Conservation (phyloP, 331 rosid genomes). For the Quercus lobata region DNA sequence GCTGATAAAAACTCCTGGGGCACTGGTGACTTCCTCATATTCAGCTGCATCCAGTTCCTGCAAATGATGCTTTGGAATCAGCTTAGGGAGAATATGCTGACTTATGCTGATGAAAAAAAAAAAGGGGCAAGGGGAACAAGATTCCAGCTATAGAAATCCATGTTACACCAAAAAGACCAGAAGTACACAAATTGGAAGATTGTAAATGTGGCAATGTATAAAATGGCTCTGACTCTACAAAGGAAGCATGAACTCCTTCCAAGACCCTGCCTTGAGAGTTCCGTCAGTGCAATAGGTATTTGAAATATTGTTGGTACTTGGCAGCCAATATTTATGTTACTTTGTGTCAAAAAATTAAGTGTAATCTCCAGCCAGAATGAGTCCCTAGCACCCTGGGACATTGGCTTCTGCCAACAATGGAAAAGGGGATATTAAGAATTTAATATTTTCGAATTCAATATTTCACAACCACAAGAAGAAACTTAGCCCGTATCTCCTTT, state of each 20-base stretch:
- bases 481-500: constrained; percentile 11
- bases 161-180: constrained; percentile 73
- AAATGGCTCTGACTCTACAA: constrained; percentile 73
- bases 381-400: too few relatives aligned
- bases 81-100: constrained; percentile 67
- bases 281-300: neutral
- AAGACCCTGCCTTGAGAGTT: constrained; percentile 40
- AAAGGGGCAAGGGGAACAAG: constrained; percentile 75
- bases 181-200: constrained; percentile 64
- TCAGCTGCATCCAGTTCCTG: constrained; percentile 81
- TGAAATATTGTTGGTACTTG: neutral
- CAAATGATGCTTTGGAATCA: constrained; percentile 49
- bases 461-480: neutral
- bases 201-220: constrained; percentile 51
- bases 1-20: constrained; percentile 31
- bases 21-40: constrained; percentile 62
- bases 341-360: neutral
- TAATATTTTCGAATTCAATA: neutral
- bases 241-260: constrained; percentile 75
- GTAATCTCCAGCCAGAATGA: neutral
- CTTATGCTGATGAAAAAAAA: constrained; percentile 51
- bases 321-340: neutral
- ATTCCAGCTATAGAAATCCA: constrained; percentile 95
- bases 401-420: too few relatives aligned
- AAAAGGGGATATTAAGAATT: too few relatives aligned